Percentiles rank a stretch among this genome's conserved stretches.
These are phyloP conservation scores for Rhodamnia argentea DNA, from an alignment of 345 rosid species.

Conservation along the genomic window DNA sequence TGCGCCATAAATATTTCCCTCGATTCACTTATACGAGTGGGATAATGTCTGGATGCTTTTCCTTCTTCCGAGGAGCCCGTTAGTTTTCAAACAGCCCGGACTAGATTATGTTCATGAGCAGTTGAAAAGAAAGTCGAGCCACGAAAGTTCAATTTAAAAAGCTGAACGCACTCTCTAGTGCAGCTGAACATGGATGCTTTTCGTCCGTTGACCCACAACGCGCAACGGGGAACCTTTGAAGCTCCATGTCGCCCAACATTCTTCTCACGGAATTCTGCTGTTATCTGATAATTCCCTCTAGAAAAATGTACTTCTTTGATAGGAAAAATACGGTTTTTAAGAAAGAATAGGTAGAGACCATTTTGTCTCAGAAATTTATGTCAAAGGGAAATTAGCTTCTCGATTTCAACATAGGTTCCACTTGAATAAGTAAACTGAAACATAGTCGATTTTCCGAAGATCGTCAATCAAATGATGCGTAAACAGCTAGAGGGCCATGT, in stretches of 20 bases:
- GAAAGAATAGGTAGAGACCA: background rate
- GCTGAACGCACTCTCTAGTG: background rate
- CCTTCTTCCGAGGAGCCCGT: background rate
- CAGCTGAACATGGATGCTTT: background rate
- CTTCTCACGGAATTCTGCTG: background rate
- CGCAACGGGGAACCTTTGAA: background rate
- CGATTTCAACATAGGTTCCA: background rate
- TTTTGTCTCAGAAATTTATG: background rate
- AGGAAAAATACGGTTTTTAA: background rate
- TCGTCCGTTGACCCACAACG: background rate
- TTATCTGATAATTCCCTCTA: background rate
- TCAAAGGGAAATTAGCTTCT: background rate
- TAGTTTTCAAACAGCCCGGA: background rate
- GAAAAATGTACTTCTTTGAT: background rate
- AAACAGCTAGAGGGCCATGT: background rate
- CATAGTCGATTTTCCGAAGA: background rate
- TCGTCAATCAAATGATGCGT: background rate
- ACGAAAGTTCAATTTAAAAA: background rate
- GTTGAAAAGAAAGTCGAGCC: background rate
- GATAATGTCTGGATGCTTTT: background rate
- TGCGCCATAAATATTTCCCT: too few species aligned
- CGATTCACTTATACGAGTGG: rapidly evolving
- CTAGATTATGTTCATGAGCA: background rate
- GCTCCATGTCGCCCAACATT: background rate
- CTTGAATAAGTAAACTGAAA: background rate